A percentile compares a stretch with the other conserved stretches of the same genome.
phyloP scores from a whole-genome alignment of 192 early-diverging fungal species.

The Coemansia sp. region DNA sequence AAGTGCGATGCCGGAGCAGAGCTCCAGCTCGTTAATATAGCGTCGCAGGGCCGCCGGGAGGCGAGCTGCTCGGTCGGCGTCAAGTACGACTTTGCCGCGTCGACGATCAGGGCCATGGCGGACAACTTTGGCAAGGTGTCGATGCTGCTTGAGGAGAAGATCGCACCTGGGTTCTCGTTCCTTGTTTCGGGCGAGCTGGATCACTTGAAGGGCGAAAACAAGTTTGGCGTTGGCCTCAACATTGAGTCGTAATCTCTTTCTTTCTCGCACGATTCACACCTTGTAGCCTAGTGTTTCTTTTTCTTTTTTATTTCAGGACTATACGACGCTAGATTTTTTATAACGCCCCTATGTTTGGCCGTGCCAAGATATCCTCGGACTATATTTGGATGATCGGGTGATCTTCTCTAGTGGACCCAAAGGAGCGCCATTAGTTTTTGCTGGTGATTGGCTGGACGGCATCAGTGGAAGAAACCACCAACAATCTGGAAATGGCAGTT shows the following conservation, averaged over 20 bases:
- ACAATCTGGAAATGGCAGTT: background rate
- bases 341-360: background rate
- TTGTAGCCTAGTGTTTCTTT: constrained; percentile 1
- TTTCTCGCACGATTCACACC: background rate
- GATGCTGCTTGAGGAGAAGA: constrained; percentile 92
- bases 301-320: background rate
- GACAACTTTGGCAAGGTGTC: constrained; percentile 89
- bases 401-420: constrained; percentile 6
- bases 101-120: constrained; percentile 90
- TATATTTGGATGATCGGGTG: constrained; percentile 6
- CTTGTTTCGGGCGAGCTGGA: constrained; percentile 92
- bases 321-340: background rate
- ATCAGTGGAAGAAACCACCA: background rate
- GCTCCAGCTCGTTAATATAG: constrained; percentile 72
- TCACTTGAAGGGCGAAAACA: constrained; percentile 87
- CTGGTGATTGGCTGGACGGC: constrained; percentile 18
- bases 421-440: background rate
- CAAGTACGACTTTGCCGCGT: constrained; percentile 94
- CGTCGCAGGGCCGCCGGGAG: constrained; percentile 73
- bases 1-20: constrained; percentile 94
- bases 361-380: background rate
- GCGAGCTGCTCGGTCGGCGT: constrained; percentile 94
- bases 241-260: constrained; percentile 70
- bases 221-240: constrained; percentile 86
- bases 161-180: constrained; percentile 92